Evolutionary conservation across 1,284 basidiomycete genomes (phyloP), one percentile per base, ranked within the genome.

Genomic region (Sporisorium iseilematis-ciliati): DNA sequence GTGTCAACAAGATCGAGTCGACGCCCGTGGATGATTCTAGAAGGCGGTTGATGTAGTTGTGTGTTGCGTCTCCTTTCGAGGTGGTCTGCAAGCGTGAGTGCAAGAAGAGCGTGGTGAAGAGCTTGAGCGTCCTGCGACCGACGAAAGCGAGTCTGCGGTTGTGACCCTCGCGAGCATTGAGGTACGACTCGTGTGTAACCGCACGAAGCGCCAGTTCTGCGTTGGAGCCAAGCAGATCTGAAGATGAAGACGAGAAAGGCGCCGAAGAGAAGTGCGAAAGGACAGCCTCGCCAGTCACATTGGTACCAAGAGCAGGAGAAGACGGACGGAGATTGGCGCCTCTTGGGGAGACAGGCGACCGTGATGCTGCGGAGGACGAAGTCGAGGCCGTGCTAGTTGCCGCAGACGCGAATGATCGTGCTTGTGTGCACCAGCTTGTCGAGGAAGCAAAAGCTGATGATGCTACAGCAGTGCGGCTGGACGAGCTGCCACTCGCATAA

Each of bases 111-210:
- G 76, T 75, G 35, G 81, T 73, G 60, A 78, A 80, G 12, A 80
- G 68, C 49, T 82, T 80, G 38, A 84, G 64, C 6, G 78, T 76
- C 29, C 82, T 71, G 4, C 83, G 78, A 56, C 81, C 81, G 4
- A 84, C 58, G 51, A 84, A 84, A 4, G 79, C 76, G 6, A 84
- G 68, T 25, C 83, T 60, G 2, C 83, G 66, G 43, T 83, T 84
- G 53, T 84, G 81, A 7, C 79, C 81, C 31, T 78, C 60, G 25
- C 70, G 45, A 23, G 72, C 77, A 43, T 78, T 68, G 33, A 66
- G 65, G 50, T 74, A 82, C 53, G 78, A 80, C 53, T 83, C 82
- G 62, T 84, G 82, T 12, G 83, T 84, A 11, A 83, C 64, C 5
- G 78, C 75, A 29, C 77, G 68, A 14, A 67, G 60, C 16, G 78